Evolutionary conservation across 306 rosid genomes (phyloP).

Genomic region (Chamaecrista fasciculata): DNA sequence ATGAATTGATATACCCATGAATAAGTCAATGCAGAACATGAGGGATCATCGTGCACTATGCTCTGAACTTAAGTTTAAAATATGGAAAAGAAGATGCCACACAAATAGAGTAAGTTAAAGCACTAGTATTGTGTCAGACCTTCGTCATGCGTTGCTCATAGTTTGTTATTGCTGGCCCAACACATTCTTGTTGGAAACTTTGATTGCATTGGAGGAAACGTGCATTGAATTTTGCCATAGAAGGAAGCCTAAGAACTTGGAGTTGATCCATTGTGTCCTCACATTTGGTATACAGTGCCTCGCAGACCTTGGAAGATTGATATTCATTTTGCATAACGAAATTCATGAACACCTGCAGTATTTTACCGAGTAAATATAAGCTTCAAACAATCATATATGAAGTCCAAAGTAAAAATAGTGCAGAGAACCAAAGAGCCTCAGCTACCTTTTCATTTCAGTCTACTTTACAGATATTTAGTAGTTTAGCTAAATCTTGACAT

Average conservation of each 20-base stretch:
- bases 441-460: not conserved
- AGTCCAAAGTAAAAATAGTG: not conserved
- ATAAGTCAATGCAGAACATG: slow-evolving; percentile 1
- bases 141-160: slow-evolving; percentile 75
- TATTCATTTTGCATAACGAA: slow-evolving; percentile 56
- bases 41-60: not conserved
- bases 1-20: not conserved
- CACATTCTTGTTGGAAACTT: slow-evolving; percentile 68
- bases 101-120: not conserved
- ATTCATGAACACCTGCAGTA: slow-evolving; percentile 53
- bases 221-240: slow-evolving; percentile 81
- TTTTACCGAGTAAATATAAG: slow-evolving; percentile 23
- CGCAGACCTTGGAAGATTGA: slow-evolving; percentile 77
- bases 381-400: not conserved
- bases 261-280: slow-evolving; percentile 86
- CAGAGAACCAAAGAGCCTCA: slow-evolving; percentile 5
- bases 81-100: not conserved
- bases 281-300: slow-evolving; percentile 61
- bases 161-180: slow-evolving; percentile 72
- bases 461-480: not conserved
- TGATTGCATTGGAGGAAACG: slow-evolving; percentile 74
- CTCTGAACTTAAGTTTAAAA: not conserved
- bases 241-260: slow-evolving; percentile 82
- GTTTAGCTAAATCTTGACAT: not conserved
- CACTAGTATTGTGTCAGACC: slow-evolving; percentile 38